phyloP scores from a whole-genome alignment of 768 basidiomycete genomes.

The Tulasnella sp. region DNA sequence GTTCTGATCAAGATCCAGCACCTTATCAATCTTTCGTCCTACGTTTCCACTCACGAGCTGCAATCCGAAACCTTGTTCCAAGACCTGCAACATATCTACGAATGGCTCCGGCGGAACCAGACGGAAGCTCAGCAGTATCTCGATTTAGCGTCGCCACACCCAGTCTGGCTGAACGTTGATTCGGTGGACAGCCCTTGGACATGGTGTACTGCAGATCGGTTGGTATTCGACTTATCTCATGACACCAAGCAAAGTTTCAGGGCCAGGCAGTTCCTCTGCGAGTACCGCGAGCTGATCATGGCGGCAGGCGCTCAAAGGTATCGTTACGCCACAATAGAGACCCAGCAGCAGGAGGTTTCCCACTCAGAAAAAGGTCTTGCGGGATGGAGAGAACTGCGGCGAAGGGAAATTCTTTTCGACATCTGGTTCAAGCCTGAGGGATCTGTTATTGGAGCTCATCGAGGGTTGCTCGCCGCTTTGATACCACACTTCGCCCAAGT shows the following conservation, averaged over 20 bases:
- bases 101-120: not conserved
- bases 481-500: constrained; percentile 5
- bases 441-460: constrained; percentile 3
- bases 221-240: not conserved
- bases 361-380: not conserved
- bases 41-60: not conserved
- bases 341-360: not conserved
- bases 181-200: not conserved
- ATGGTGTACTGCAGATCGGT: not conserved
- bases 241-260: not conserved
- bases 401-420: not conserved
- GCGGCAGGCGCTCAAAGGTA: not conserved
- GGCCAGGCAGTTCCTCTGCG: not conserved
- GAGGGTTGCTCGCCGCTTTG: not conserved
- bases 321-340: not conserved
- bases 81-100: not conserved
- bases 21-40: not conserved
- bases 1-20: not conserved
- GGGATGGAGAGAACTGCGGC: not conserved
- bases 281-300: not conserved
- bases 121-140: not conserved
- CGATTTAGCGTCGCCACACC: too few relatives aligned
- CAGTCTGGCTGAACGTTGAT: constrained; percentile 2
- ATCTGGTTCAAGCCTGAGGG: not conserved
- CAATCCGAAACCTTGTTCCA: not conserved